Percentiles rank a stretch among this genome's conserved stretches.
Evolutionary conservation across 2,329 filamentous ascomycete species (phyloP).

Genomic region (Akanthomyces muscarius): DNA sequence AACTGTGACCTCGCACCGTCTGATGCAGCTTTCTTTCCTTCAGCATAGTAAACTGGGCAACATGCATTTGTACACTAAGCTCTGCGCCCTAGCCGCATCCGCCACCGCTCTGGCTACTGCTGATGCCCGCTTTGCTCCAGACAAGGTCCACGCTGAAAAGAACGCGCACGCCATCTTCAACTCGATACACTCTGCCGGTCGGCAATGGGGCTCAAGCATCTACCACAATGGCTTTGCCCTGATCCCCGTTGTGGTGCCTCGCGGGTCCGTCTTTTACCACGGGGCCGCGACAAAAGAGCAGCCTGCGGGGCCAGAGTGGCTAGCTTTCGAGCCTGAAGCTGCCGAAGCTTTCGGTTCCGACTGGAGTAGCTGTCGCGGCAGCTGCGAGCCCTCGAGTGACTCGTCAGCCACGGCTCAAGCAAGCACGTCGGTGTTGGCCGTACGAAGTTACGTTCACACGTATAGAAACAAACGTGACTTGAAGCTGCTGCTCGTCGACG

Average conservation of each 20-base stretch:
- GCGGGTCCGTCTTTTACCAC: slow-evolving; percentile 56
- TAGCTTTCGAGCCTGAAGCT: slow-evolving; percentile 74
- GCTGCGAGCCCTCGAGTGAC: too few species aligned
- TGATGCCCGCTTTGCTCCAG: too few species aligned
- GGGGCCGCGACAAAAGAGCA: slow-evolving; percentile 45
- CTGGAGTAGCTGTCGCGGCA: slow-evolving; percentile 26
- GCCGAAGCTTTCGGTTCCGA: slow-evolving; percentile 55
- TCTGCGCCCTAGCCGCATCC: too few species aligned
- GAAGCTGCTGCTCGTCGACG: slow-evolving; percentile 64
- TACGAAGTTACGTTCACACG: slow-evolving; percentile 47
- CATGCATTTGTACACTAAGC: too few species aligned
- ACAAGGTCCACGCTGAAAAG: not conserved
- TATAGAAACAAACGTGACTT: slow-evolving; percentile 58
- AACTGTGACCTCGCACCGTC: too few species aligned
- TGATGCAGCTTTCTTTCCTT: too few species aligned
- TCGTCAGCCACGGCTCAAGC: too few species aligned
- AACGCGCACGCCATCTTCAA: slow-evolving; percentile 62
- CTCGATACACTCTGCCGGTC: slow-evolving; percentile 55
- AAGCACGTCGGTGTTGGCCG: too few species aligned
- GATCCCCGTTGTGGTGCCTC: slow-evolving; percentile 52
- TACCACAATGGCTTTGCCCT: slow-evolving; percentile 62
- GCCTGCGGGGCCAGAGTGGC: slow-evolving; percentile 59
- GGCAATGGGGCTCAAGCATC: slow-evolving; percentile 59
- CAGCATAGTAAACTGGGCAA: too few species aligned
- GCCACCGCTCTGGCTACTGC: too few species aligned